Conservation (phyloP, 441 rosid species). For the Euphorbia celastroides region DNA sequence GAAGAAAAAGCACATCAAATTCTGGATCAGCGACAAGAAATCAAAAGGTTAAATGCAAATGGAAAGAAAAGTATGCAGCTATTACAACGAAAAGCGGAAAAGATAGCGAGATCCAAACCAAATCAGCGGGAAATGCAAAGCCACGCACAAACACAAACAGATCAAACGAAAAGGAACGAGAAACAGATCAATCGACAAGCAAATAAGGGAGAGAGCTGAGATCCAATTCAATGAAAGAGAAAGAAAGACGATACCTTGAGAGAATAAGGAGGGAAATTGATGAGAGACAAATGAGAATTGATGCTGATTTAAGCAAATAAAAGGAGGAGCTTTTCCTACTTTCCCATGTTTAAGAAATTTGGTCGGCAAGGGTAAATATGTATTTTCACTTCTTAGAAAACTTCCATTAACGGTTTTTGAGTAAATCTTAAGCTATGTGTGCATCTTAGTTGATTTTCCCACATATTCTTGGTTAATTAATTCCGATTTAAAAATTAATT, state of each 20-base stretch:
- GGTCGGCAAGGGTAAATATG: too few species aligned
- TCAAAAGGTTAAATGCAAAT: not conserved
- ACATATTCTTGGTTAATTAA: too few species aligned
- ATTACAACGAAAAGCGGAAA: not conserved
- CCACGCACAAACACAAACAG: not conserved
- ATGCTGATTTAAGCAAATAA: too few species aligned
- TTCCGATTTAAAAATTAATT: too few species aligned
- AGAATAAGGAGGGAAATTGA: slow-evolving; percentile 5
- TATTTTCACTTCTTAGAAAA: too few species aligned
- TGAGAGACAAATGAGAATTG: not conserved
- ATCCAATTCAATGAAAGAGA: not conserved
- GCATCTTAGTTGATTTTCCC: too few species aligned
- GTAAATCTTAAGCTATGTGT: too few species aligned
- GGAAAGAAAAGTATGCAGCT: not conserved
- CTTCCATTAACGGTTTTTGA: too few species aligned
- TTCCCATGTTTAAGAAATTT: too few species aligned
- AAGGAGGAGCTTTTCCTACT: too few species aligned
- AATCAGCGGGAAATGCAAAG: not conserved
- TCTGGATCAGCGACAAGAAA: not conserved
- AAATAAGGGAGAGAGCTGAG: not conserved
- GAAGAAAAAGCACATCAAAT: not conserved
- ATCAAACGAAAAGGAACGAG: not conserved
- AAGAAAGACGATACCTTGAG: not conserved
- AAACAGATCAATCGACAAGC: too few species aligned
- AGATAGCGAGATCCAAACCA: not conserved